Base-by-base conservation (phyloP, 208 protist genomes). In the Leishmania arabica region DNA sequence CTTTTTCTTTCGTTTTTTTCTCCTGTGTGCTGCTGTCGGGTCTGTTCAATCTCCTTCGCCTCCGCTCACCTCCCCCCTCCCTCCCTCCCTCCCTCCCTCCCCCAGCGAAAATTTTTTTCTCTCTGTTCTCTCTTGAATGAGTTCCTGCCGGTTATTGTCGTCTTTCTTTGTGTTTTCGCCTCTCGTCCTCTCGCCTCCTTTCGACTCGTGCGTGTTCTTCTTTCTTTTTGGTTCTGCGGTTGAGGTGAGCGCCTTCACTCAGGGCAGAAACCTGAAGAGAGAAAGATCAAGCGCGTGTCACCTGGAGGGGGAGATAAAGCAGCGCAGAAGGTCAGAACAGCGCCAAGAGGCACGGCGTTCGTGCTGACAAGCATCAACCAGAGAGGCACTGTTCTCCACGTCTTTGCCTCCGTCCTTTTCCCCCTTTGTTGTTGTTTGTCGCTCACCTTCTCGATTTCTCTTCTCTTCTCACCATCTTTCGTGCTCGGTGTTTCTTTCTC, bases 391-490 rank as follows among this genome's bases (percentile, higher is more conserved):
- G 1, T 8, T 64, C 34, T 19, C 15, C 1, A 53, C 47, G 37
- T 15, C 27, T 19, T 31, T 58, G 13, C 71, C 27, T 47, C 49
- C 11, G 7, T 17, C 54, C 77, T 74, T 65, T 40, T 0, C n/a
- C 13, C n/a, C 62, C 4, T 6, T 31, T 66, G 62, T 69, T 34
- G 13, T 7, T 71, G 58, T 64, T 24, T 8, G 58, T 64, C 51
- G 15, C 31, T 68, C 62, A 6, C 42, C 77, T 74, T 66, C 79
- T 71, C 66, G 0, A 64, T 75, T 49, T 17, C 24, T 51, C 42
- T 64, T 75, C 70, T 42, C 80, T 65, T 78, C 71, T 74, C 72
- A 45, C 68, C 79, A 79, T 77, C 75, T 81, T 79, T 54, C 71
- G 9, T 65, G 77, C 31, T 68, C 31, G 40, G 7, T 72, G 27